Evolutionary conservation across 495 filamentous ascomycete genomes (phyloP).

Genomic region (Aspergillus coremiiformis): DNA sequence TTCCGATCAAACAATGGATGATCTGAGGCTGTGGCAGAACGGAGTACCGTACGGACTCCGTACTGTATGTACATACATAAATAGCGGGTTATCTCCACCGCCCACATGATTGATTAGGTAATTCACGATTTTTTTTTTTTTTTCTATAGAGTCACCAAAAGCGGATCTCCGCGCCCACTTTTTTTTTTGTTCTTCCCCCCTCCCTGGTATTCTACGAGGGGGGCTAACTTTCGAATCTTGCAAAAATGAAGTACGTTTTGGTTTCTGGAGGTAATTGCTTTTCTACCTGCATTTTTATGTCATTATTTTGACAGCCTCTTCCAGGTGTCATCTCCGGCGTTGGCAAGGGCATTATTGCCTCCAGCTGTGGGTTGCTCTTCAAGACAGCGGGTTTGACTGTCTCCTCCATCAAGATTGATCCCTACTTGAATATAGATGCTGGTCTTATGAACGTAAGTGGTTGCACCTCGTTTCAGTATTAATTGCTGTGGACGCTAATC

Average conservation of each 20-base stretch:
- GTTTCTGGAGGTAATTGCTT: slow-evolving; percentile 62
- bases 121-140: not conserved
- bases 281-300: not conserved
- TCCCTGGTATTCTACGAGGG: slow-evolving; percentile 17
- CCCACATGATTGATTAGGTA: not conserved
- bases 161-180: not conserved
- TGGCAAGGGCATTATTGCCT: slow-evolving; percentile 77
- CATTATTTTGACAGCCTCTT: not conserved
- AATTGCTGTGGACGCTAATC: slow-evolving; percentile 1
- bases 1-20: not conserved
- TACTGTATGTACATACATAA: not conserved
- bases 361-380: slow-evolving; percentile 58
- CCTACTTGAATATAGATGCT: slow-evolving; percentile 58
- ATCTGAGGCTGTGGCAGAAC: not conserved
- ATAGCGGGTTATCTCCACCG: too few species aligned
- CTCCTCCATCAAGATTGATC: slow-evolving; percentile 58
- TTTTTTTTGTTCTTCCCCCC: slow-evolving; percentile 15
- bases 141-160: slow-evolving; percentile 1
- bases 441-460: slow-evolving; percentile 66
- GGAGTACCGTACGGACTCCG: too few species aligned
- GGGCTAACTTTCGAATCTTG: slow-evolving; percentile 13
- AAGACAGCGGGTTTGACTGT: slow-evolving; percentile 76
- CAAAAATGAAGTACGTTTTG: slow-evolving; percentile 75
- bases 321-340: slow-evolving; percentile 71
- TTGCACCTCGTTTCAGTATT: not conserved